phyloP scores from a whole-genome alignment of 192 early-diverging fungal genomes.

The Umbelopsis ramanniana region DNA sequence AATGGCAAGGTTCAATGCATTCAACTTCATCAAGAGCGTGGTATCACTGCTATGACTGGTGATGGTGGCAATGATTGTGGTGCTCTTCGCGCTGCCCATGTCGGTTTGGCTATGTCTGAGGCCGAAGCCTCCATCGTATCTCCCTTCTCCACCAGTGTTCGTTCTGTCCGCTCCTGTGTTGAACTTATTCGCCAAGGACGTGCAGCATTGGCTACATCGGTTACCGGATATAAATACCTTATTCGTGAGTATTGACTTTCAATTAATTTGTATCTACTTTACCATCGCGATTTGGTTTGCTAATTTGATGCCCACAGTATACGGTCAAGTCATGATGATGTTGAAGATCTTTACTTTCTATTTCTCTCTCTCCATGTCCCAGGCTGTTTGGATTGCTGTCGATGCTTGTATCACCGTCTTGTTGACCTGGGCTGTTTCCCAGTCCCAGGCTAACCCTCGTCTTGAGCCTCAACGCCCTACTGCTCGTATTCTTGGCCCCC shows the following conservation, averaged over 20 bases:
- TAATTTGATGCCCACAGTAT: conserved; percentile 36
- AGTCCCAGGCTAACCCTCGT: conserved; percentile 56
- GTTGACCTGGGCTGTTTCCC: conserved; percentile 65
- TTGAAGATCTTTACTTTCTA: conserved; percentile 69
- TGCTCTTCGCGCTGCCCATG: conserved; percentile 81
- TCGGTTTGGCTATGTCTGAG: conserved; percentile 79
- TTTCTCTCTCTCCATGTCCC: conserved; percentile 62
- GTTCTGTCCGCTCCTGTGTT: conserved; percentile 71
- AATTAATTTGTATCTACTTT: not conserved
- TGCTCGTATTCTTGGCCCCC: conserved; percentile 71
- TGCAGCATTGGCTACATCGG: conserved; percentile 68
- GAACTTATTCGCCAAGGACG: conserved; percentile 72
- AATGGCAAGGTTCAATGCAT: conserved; percentile 79
- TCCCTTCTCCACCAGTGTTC: conserved; percentile 71
- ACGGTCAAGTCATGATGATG: conserved; percentile 71
- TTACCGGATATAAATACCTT: conserved; percentile 73
- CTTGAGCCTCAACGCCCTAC: conserved; percentile 67
- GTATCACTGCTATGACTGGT: conserved; percentile 83
- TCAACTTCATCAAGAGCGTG: conserved; percentile 73
- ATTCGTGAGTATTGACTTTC: conserved; percentile 22
- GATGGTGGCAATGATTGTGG: conserved; percentile 88
- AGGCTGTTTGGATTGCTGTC: conserved; percentile 71
- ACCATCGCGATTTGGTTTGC: not conserved
- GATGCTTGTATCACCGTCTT: conserved; percentile 69
- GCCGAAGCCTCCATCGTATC: conserved; percentile 84